Conservation (phyloP, 1,139 yeast species). For the Debaryomyces fabryi region DNA sequence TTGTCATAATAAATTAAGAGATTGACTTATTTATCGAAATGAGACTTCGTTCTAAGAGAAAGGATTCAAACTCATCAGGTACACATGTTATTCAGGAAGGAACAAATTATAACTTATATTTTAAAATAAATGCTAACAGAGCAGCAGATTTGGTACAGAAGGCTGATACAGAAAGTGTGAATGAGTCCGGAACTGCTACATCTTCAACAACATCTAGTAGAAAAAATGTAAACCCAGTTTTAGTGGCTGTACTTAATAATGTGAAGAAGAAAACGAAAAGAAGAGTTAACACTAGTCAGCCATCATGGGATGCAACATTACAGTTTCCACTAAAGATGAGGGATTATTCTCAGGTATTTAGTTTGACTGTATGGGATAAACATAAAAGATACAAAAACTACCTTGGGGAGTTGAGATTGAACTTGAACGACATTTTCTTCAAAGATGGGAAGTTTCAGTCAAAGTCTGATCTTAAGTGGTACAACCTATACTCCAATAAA, state of each 20-base stretch:
- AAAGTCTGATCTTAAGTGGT: conserved; percentile 50
- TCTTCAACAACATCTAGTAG: conserved; percentile 7
- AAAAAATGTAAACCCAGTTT: conserved; percentile 38
- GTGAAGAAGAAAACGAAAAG: conserved; percentile 32
- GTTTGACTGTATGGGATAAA: conserved; percentile 49
- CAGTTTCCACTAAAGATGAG: conserved; percentile 32
- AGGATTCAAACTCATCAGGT: conserved; percentile 1
- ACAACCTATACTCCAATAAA: conserved; percentile 49
- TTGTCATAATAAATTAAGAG: background rate
- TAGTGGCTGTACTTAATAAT: conserved; percentile 38
- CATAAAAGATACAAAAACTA: conserved; percentile 50
- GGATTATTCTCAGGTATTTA: conserved; percentile 35
- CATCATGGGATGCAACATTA: conserved; percentile 49
- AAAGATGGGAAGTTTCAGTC: conserved; percentile 20
- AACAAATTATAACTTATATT: conserved; percentile 20
- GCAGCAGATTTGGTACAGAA: conserved; percentile 42
- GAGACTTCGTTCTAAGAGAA: conserved; percentile 5
- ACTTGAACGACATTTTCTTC: conserved; percentile 45
- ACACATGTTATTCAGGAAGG: background rate
- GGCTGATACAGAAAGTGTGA: conserved; percentile 7
- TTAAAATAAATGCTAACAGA: conserved; percentile 39
- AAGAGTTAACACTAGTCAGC: conserved; percentile 43
- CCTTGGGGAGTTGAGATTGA: conserved; percentile 58
- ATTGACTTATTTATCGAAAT: background rate
- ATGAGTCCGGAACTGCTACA: conserved; percentile 1